A percentile compares a stretch with the other conserved stretches of the same genome.
Evolutionary conservation across 2,329 filamentous ascomycete species (phyloP).

Genomic region (Lomentospora prolificans): DNA sequence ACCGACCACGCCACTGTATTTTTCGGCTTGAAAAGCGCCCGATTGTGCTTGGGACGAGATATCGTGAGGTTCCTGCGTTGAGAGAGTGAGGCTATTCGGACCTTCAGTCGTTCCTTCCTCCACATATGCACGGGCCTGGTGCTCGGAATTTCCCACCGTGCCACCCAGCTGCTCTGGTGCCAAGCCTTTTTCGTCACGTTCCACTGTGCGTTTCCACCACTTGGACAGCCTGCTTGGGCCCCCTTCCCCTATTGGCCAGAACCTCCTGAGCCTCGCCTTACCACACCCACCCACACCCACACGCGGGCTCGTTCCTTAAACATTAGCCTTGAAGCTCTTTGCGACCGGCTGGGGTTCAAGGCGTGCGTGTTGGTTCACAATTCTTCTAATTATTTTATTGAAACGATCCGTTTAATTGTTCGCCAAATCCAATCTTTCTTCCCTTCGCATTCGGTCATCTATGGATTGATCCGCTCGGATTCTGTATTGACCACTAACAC

Average conservation of each 20-base stretch:
- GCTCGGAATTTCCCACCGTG: constrained; percentile 13
- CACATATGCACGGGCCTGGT: constrained; percentile 11
- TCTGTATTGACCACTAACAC: too few relatives aligned
- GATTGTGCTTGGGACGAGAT: not conserved
- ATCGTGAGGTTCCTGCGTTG: constrained; percentile 10
- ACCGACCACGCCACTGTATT: constrained; percentile 15
- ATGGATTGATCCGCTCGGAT: too few relatives aligned
- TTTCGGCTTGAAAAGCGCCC: constrained; percentile 11
- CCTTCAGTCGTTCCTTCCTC: constrained; percentile 11
- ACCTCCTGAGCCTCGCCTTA: not conserved
- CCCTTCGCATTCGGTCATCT: too few relatives aligned
- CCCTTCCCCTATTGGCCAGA: not conserved
- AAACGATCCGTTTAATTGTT: too few relatives aligned
- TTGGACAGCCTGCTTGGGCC: not conserved
- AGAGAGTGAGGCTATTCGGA: constrained; percentile 32
- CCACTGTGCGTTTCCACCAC: not conserved
- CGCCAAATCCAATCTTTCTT: too few relatives aligned
- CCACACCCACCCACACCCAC: not conserved
- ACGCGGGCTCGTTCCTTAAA: not conserved
- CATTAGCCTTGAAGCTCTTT: not conserved
- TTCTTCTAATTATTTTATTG: too few relatives aligned
- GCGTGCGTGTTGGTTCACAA: too few relatives aligned
- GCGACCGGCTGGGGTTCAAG: not conserved
- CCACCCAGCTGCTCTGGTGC: constrained; percentile 7
- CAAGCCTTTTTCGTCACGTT: constrained; percentile 14